phyloP scores from a whole-genome alignment of 2,329 filamentous ascomycete species.

The Aspergillus sp. region DNA sequence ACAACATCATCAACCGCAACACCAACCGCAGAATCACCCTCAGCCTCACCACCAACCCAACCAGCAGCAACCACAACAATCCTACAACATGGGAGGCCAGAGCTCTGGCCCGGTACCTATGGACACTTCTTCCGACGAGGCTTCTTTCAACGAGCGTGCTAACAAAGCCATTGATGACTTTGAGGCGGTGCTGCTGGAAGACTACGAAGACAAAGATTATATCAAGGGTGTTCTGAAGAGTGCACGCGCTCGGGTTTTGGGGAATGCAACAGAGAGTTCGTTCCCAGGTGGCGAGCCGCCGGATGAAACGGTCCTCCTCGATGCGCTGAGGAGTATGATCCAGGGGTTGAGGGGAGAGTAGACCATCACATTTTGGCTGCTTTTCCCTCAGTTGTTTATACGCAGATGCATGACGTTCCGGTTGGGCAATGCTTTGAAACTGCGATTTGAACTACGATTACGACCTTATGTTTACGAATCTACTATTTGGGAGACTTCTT shows the following conservation, averaged over 20 bases:
- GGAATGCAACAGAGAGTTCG: constrained; percentile 41
- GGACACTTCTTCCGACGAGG: constrained; percentile 28
- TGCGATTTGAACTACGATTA: constrained; percentile 11
- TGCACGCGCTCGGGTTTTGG: constrained; percentile 42
- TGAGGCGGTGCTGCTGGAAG: constrained; percentile 45
- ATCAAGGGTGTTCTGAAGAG: constrained; percentile 46
- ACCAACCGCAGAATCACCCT: constrained; percentile 14
- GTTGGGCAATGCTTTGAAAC: background rate
- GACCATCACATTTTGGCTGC: background rate
- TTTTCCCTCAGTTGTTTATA: background rate
- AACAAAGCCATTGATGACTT: constrained; percentile 48
- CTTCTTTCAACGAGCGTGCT: constrained; percentile 41
- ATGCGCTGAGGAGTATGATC: constrained; percentile 41
- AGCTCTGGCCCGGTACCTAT: constrained; percentile 21
- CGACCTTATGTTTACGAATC: constrained; percentile 14
- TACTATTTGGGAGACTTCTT: constrained; percentile 4
- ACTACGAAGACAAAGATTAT: constrained; percentile 48
- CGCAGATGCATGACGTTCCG: background rate
- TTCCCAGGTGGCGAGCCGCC: constrained; percentile 46
- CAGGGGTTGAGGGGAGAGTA: constrained; percentile 39
- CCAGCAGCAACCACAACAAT: constrained; percentile 21
- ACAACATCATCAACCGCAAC: constrained; percentile 14
- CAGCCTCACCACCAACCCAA: constrained; percentile 18
- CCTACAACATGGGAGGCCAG: constrained; percentile 18
- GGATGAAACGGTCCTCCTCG: constrained; percentile 44